Percentiles rank a stretch among this genome's conserved stretches.
phyloP scores from a whole-genome alignment of 805 yeast genomes.

The Myxozyma geophila region DNA sequence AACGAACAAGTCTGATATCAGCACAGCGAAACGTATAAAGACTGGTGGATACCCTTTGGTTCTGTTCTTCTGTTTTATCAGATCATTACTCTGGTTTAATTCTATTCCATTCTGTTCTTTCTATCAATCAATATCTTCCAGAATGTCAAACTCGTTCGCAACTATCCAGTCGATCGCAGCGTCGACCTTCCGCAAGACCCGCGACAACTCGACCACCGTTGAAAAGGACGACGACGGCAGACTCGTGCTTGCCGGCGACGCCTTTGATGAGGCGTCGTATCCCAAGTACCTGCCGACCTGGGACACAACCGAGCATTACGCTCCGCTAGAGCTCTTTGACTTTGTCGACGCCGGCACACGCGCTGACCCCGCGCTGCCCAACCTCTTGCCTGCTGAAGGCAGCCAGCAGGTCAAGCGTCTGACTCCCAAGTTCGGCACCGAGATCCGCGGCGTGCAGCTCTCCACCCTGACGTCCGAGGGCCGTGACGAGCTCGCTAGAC shows the following conservation, averaged over 20 bases:
- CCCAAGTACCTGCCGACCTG: slow-evolving; percentile 71
- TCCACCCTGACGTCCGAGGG: slow-evolving; percentile 57
- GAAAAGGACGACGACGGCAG: slow-evolving; percentile 33
- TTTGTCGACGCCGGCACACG: slow-evolving; percentile 65
- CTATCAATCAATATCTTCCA: background rate
- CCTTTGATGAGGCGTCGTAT: slow-evolving; percentile 41
- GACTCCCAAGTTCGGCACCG: slow-evolving; percentile 75
- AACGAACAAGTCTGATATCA: too few species aligned
- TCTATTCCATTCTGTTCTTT: too few species aligned
- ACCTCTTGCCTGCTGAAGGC: slow-evolving; percentile 50
- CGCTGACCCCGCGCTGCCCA: slow-evolving; percentile 63
- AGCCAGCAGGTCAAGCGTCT: slow-evolving; percentile 47
- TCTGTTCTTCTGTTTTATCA: background rate
- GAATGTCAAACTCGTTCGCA: slow-evolving; percentile 32
- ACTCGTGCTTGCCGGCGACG: slow-evolving; percentile 36
- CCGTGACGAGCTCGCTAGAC: slow-evolving; percentile 70
- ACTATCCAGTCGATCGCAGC: slow-evolving; percentile 39
- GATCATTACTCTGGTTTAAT: too few species aligned
- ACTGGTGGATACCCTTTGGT: background rate
- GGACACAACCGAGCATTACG: slow-evolving; percentile 62
- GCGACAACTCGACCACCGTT: slow-evolving; percentile 31
- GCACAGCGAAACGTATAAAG: background rate
- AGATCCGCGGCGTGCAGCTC: slow-evolving; percentile 65
- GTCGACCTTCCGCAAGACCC: slow-evolving; percentile 38
- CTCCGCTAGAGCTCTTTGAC: slow-evolving; percentile 59